These are phyloP conservation scores for Erodium chrysanthum DNA, from an alignment of 441 rosid genomes.

Conservation along the genomic window DNA sequence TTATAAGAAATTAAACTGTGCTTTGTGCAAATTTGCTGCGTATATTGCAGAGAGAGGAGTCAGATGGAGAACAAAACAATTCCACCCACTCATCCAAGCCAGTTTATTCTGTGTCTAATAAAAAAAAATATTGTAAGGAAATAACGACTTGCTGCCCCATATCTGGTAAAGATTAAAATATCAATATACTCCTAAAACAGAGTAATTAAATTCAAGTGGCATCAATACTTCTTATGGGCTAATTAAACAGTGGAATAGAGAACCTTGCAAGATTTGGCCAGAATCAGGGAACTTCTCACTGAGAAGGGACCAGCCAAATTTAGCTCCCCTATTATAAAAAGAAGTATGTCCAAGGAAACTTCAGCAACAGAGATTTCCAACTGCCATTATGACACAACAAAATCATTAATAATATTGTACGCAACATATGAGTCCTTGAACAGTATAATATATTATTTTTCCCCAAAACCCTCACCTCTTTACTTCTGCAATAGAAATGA, in stretches of 20 bases:
- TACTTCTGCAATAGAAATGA: conserved; percentile 62
- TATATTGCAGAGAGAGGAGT: conserved; percentile 9
- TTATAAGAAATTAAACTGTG: background rate
- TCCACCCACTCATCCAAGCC: conserved; percentile 5
- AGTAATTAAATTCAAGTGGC: background rate
- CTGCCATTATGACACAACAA: conserved; percentile 38
- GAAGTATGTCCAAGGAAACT: conserved; percentile 76
- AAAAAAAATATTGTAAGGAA: background rate
- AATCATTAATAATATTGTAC: conserved; percentile 16
- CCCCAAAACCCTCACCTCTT: conserved; percentile 40
- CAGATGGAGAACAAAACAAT: conserved; percentile 1
- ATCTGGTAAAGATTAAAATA: background rate
- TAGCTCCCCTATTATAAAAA: conserved; percentile 63
- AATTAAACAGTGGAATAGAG: conserved; percentile 19
- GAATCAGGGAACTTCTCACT: conserved; percentile 49
- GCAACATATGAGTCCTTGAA: conserved; percentile 11
- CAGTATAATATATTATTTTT: conserved; percentile 13
- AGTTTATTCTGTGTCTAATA: background rate
- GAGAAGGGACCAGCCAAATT: conserved; percentile 87
- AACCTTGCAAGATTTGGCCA: conserved; percentile 86
- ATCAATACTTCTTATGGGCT: background rate
- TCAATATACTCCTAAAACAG: background rate
- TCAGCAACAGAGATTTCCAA: conserved; percentile 63
- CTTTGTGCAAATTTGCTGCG: background rate
- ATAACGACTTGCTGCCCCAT: conserved; percentile 1